Conservation (phyloP, 306 rosid genomes). For the Vigna radiata region DNA sequence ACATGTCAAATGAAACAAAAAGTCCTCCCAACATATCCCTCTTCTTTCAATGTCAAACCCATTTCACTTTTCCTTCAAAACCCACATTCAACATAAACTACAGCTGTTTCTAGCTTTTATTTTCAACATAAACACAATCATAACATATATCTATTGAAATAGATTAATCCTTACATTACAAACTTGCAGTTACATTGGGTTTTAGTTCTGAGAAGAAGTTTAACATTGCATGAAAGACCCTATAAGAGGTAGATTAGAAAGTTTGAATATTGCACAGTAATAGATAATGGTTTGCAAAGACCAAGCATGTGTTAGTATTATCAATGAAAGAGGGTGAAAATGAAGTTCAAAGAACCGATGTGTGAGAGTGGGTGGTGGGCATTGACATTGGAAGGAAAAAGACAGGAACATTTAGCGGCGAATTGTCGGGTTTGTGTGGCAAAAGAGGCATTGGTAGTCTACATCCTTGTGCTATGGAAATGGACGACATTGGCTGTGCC, state of each 20-base stretch:
- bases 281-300: conserved; percentile 2
- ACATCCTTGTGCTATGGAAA: conserved; percentile 40
- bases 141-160: too few species aligned
- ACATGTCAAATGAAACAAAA: conserved; percentile 50
- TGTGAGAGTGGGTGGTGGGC: background rate
- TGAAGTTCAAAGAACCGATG: conserved; percentile 16
- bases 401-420: conserved; percentile 50
- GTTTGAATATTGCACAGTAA: background rate
- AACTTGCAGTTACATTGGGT: background rate
- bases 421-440: conserved; percentile 39
- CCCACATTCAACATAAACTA: background rate
- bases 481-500: conserved; percentile 38
- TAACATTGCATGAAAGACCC: background rate
- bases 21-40: conserved; percentile 8
- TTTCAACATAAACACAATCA: background rate
- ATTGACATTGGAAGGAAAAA: conserved; percentile 39
- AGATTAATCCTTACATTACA: background rate
- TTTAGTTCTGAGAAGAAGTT: background rate
- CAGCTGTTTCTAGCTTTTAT: background rate
- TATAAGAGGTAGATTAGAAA: background rate
- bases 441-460: conserved; percentile 42
- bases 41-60: conserved; percentile 27
- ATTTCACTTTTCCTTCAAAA: conserved; percentile 21
- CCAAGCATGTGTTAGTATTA: conserved; percentile 32
- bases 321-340: background rate